Conservation (phyloP, 768 basidiomycete species). For the Trichaptum fuscoviolaceum region DNA sequence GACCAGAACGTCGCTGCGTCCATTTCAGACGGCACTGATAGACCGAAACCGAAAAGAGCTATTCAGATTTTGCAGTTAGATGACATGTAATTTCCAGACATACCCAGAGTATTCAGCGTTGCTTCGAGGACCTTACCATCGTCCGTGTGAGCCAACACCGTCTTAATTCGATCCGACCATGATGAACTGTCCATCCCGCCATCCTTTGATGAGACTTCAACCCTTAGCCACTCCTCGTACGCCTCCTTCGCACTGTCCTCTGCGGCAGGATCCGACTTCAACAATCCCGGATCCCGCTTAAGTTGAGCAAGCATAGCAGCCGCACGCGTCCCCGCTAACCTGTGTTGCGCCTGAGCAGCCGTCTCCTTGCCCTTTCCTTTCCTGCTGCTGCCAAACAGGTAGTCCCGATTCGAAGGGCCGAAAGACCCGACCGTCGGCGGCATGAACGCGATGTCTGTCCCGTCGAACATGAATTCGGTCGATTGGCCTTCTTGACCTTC, state of each 20-base stretch:
- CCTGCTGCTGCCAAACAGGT: conserved; percentile 15
- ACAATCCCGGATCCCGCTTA: conserved; percentile 66
- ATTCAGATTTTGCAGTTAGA: conserved; percentile 9
- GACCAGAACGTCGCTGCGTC: conserved; percentile 72
- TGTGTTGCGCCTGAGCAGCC: conserved; percentile 37
- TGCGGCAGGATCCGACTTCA: conserved; percentile 68
- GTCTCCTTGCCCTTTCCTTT: conserved; percentile 34
- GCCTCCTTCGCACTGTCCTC: conserved; percentile 50
- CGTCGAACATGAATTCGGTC: conserved; percentile 69
- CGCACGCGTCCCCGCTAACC: conserved; percentile 65
- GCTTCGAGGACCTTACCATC: conserved; percentile 50
- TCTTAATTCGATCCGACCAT: conserved; percentile 50
- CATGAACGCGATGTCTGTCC: conserved; percentile 80
- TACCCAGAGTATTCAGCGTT: conserved; percentile 58
- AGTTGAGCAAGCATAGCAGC: conserved; percentile 72
- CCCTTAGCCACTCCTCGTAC: conserved; percentile 53
- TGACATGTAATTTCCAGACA: conserved; percentile 16
- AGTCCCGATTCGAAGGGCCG: conserved; percentile 12
- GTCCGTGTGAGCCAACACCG: conserved; percentile 42
- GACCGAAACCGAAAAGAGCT: conserved; percentile 5
- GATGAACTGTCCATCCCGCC: conserved; percentile 52
- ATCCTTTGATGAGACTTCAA: conserved; percentile 45
- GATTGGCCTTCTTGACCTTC: conserved; percentile 37
- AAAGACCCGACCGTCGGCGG: conserved; percentile 38
- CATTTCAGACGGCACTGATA: conserved; percentile 66